phyloP scores from a whole-genome alignment of 108 stramenopile genomes.

The Conticribra guillardii region DNA sequence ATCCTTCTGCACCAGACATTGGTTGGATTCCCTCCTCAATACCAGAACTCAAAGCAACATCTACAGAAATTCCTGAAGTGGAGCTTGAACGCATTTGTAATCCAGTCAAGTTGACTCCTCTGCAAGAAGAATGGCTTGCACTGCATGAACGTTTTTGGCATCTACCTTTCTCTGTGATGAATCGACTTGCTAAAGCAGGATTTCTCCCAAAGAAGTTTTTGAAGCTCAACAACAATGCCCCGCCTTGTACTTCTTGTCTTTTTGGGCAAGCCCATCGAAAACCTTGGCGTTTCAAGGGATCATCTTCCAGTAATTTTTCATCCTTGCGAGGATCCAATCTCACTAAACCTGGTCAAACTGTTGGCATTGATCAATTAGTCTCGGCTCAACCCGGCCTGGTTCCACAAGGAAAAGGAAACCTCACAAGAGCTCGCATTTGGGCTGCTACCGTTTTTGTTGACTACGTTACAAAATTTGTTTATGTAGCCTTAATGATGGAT shows the following conservation, averaged over 20 bases:
- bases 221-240: not conserved
- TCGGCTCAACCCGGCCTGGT: not conserved
- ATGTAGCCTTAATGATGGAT: not conserved
- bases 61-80: not conserved
- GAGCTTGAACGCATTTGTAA: not conserved
- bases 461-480: not conserved
- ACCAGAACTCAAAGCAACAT: not conserved
- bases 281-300: not conserved
- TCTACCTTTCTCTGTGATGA: not conserved
- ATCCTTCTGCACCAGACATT: not conserved
- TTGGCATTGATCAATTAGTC: not conserved
- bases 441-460: not conserved
- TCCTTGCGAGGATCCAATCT: not conserved
- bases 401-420: not conserved
- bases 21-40: not conserved
- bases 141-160: not conserved
- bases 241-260: not conserved
- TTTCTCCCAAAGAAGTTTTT: not conserved
- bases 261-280: not conserved
- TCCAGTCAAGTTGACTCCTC: not conserved
- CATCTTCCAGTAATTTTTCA: not conserved
- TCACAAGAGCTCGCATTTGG: not conserved
- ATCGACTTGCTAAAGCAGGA: not conserved
- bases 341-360: not conserved
- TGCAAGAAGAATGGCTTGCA: not conserved